A percentile compares a stretch with the other conserved stretches of the same genome.
phyloP scores from a whole-genome alignment of 129 eudicot species.

The Gnaphalium uliginosum region DNA sequence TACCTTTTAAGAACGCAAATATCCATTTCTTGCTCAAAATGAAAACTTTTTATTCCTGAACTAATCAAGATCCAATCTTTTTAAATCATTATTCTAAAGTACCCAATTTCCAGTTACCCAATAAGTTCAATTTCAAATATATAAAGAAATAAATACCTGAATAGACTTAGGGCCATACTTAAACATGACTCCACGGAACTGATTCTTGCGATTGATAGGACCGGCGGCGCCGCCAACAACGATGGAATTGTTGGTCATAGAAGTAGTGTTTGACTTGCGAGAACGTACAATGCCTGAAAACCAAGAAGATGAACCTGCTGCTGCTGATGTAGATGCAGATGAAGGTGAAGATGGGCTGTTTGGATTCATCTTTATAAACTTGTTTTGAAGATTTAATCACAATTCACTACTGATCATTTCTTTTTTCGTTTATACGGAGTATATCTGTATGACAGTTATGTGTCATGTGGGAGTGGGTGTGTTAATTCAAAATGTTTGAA shows the following conservation, averaged over 20 bases:
- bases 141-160: slow-evolving; percentile 45
- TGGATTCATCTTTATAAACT: slow-evolving; percentile 35
- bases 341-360: slow-evolving; percentile 44
- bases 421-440: too few relatives aligned
- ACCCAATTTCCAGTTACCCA: not conserved
- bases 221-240: slow-evolving; percentile 29
- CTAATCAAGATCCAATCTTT: not conserved
- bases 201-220: slow-evolving; percentile 68
- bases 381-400: too few relatives aligned
- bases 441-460: not conserved
- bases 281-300: slow-evolving; percentile 86
- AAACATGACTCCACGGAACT: slow-evolving; percentile 91
- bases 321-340: slow-evolving; percentile 39
- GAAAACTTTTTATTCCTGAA: too few relatives aligned
- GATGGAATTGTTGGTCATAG: slow-evolving; percentile 35
- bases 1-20: not conserved
- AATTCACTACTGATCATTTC: not conserved
- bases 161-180: slow-evolving; percentile 76
- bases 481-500: too few relatives aligned
- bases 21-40: not conserved
- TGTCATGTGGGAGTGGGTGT: not conserved
- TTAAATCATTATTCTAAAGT: not conserved
- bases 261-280: slow-evolving; percentile 49
- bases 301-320: slow-evolving; percentile 46
- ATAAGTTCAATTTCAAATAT: not conserved